Conservation (phyloP, 768 basidiomycete genomes). For the Amanita inopinata region DNA sequence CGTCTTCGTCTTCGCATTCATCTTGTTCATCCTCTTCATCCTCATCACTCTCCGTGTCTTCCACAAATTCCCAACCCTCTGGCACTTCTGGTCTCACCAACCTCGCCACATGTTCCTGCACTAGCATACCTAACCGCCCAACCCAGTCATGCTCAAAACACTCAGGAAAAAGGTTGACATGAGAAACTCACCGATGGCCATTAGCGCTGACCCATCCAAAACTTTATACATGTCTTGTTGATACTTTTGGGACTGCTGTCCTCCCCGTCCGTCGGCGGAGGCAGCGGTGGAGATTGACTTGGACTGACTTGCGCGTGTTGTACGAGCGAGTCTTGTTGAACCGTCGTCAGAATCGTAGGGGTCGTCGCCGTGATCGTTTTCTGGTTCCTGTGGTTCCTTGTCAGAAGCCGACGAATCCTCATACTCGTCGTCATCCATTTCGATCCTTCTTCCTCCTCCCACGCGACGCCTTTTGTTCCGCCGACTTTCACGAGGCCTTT, state of each 20-base stretch:
- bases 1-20: constrained; percentile 11
- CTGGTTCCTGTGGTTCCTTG: background rate
- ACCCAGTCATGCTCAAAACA: too few relatives aligned
- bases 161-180: too few relatives aligned
- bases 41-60: constrained; percentile 12
- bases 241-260: too few relatives aligned
- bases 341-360: too few relatives aligned
- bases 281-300: too few relatives aligned
- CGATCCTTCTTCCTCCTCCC: background rate
- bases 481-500: too few relatives aligned
- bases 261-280: constrained; percentile 13
- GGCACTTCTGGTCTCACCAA: constrained; percentile 31
- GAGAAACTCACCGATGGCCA: constrained; percentile 50
- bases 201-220: constrained; percentile 62
- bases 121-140: constrained; percentile 45
- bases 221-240: constrained; percentile 65
- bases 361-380: too few relatives aligned
- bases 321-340: background rate
- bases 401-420: background rate
- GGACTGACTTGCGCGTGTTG: too few relatives aligned
- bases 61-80: constrained; percentile 35
- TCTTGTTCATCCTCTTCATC: constrained; percentile 9
- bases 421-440: background rate
- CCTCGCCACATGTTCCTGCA: constrained; percentile 54
- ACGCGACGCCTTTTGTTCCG: constrained; percentile 9